phyloP scores from a whole-genome alignment of 495 filamentous ascomycete species.

The Immersiella caudata region DNA sequence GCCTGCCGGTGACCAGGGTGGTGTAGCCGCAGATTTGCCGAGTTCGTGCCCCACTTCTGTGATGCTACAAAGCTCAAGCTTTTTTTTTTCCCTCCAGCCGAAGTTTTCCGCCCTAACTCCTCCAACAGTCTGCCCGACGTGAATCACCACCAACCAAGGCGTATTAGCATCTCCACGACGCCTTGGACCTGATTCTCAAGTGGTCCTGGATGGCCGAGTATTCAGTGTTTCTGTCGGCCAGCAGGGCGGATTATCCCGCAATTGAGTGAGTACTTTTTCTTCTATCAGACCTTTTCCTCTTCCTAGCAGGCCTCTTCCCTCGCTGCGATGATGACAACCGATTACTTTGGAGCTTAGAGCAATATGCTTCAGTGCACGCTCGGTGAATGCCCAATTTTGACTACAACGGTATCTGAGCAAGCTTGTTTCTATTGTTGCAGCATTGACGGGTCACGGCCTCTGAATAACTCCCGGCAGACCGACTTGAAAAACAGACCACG shows the following conservation, averaged over 20 bases:
- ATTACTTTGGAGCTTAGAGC: slow-evolving; percentile 57
- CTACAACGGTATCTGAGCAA: slow-evolving; percentile 99
- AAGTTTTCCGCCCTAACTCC: slow-evolving; percentile 7
- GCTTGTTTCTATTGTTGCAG: background rate
- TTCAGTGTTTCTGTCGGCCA: background rate
- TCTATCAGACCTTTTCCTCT: background rate
- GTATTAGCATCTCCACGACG: background rate
- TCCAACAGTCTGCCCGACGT: slow-evolving; percentile 3
- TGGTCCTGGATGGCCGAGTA: slow-evolving; percentile 19
- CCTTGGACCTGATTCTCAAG: slow-evolving; percentile 10
- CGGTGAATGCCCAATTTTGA: slow-evolving; percentile 77
- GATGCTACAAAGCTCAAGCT: slow-evolving; percentile 16
- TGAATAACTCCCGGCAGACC: slow-evolving; percentile 23
- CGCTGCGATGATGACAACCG: slow-evolving; percentile 63
- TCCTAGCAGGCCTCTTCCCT: slow-evolving; percentile 10
- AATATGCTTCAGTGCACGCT: slow-evolving; percentile 68
- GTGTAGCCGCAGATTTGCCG: slow-evolving; percentile 15
- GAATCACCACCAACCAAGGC: background rate
- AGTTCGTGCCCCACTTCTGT: slow-evolving; percentile 10
- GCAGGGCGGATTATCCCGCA: slow-evolving; percentile 30
- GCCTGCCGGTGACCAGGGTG: slow-evolving; percentile 3
- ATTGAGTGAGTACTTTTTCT: slow-evolving; percentile 29
- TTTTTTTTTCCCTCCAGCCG: slow-evolving; percentile 9
- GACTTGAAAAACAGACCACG: slow-evolving; percentile 41
- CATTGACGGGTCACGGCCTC: background rate